Base-by-base conservation (phyloP, 345 rosid species). In the Brassica carinata region DNA sequence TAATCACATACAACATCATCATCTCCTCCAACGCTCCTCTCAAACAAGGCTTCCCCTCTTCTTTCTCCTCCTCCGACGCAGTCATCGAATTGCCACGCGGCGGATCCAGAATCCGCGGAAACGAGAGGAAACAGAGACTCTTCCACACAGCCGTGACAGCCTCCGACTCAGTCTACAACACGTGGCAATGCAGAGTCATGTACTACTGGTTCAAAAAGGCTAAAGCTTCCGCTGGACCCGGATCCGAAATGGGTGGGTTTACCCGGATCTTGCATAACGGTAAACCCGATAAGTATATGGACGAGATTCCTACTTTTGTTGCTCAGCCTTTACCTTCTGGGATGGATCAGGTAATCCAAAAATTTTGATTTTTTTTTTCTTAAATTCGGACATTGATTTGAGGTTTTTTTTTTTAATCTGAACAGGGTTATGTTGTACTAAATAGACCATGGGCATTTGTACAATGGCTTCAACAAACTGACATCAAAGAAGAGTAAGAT, bases 121-220 rank as follows among this genome's bases (percentile, higher is more conserved):
- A 3, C 2, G 15, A 13, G 5, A n/a, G n/a, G 2, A 5, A 51
- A 2, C 15, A 7, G 5, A 51, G 58, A 74, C 83, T 91, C 57
- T 96, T 96, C 79, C 99, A 96, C 87, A 96, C 96, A n/a, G 99
- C 99, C 0, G 94, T 96, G n/a, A 96, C 98, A 2, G 92, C 99
- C 5, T 96, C 98, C 1, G 90, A 90, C 72, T 92, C 99, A 0
- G 97, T 92, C 23, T 96, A 96, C 87, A 96, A 94, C 64, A 91
- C 97, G 0, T 94, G 99, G 99, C 99, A 96, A 89, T 91, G 98
- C 30, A 86, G 99, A 80, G 84, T 96, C 30, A 96, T 94, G 99
- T 94, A 96, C 74, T 96, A 94, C 82, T 96, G 99, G 99, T 96
- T 88, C 85, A 90, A 92, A 89, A 94, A 93, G 91, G 79, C 85